Base-by-base conservation (phyloP, 108 stramenopile genomes). In the Discostella stelligeroides region DNA sequence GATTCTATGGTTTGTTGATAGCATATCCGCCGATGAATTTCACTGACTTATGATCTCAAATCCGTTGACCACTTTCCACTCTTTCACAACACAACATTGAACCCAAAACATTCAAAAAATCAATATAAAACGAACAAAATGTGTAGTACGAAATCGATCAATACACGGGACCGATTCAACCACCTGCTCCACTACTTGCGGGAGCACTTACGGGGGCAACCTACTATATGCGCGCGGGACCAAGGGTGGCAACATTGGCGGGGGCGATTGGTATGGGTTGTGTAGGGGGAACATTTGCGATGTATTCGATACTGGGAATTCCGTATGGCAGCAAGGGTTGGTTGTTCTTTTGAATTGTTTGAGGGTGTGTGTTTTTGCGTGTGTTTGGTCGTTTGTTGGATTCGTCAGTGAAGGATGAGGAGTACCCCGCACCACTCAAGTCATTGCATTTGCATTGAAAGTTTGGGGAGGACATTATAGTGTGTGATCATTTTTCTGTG, bases 161-260 rank as follows among this genome's bases (percentile, higher is more conserved):
- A 59, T 87, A 87, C 70, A 87, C 87, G 18, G 87, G 87, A 13
- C 80, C 80, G 28, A 61, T 85, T 21, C 78, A 80, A 62, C 85
- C 85, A n/a, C 82, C 82, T 5, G 63, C 77, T 1, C 94, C 91
- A 0, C 79, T 85, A 10, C 75, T 95, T 50, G 91, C 83, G 21
- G 89, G 87, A 6, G 70, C 83, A 29, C 71, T 88, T 84, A 87
- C 94, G 9, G 91, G 91, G 7, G 84, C 83, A 7, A 87, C 94
- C 3, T 95, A 86, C 55, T 91, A 90, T 65, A 82, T 83, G 51
- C 82, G 88, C 12, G 87, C 94, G 17, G 94, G 94, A 53, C 76
- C 86, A 27, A 75, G 91, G 20, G 94, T 88, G 10, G 94, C 94
- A 15, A 84, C 82, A 1, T 70, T 95, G 47, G 91, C 88, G 24